Percentiles rank a stretch among this genome's conserved stretches.
Conservation (phyloP, 2,329 filamentous ascomycete species). For the Eurotiales sp. region DNA sequence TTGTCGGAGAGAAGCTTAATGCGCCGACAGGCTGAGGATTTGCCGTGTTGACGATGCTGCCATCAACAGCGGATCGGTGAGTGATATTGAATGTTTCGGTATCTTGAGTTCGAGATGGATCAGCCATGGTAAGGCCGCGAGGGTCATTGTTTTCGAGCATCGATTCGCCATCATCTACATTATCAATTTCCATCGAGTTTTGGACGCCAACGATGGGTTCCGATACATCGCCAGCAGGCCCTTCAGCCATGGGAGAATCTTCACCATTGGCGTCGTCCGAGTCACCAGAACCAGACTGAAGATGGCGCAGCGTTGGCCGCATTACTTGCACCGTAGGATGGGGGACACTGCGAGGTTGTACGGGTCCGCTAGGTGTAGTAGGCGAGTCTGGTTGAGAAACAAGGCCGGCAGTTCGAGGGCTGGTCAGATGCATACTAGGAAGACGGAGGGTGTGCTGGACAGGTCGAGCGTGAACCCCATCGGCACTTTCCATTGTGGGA, state of each 20-base stretch:
- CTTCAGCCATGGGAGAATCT: slow-evolving; percentile 69
- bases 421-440: slow-evolving; percentile 62
- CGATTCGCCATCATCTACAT: slow-evolving; percentile 77
- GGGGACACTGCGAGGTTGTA: slow-evolving; percentile 54
- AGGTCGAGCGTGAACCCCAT: slow-evolving; percentile 70
- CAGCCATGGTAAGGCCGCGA: slow-evolving; percentile 71
- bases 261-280: slow-evolving; percentile 83
- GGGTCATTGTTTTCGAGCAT: slow-evolving; percentile 70
- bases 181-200: slow-evolving; percentile 77
- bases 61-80: slow-evolving; percentile 77
- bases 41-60: slow-evolving; percentile 72
- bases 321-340: slow-evolving; percentile 58
- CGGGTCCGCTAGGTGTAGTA: slow-evolving; percentile 72
- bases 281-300: slow-evolving; percentile 80
- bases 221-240: slow-evolving; percentile 40
- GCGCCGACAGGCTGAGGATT: slow-evolving; percentile 63
- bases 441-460: slow-evolving; percentile 79
- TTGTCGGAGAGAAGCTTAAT: slow-evolving; percentile 70
- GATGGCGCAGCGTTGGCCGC: slow-evolving; percentile 83
- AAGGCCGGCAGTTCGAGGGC: slow-evolving; percentile 50
- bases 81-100: slow-evolving; percentile 92
- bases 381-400: slow-evolving; percentile 90
- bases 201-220: slow-evolving; percentile 77
- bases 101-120: slow-evolving; percentile 79
- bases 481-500: slow-evolving; percentile 63